Base-by-base conservation (phyloP, 208 protist species). In the Acanthamoeba sp. region DNA sequence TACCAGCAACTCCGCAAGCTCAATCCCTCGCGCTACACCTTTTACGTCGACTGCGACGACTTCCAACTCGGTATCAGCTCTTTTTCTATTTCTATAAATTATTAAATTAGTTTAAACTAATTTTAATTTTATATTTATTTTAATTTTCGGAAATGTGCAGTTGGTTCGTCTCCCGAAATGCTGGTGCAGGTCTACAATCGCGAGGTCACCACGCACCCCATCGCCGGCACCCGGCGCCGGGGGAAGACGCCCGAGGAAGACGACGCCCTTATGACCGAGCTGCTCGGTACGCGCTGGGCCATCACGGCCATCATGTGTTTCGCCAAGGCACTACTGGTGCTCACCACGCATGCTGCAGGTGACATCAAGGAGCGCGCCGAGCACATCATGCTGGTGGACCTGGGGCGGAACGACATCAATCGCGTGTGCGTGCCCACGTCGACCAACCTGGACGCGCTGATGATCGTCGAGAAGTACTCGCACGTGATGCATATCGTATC, bases 401-500 rank as follows among this genome's bases (percentile, higher is more conserved):
- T 97, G 18, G 96, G 95, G 1, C 85, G 96, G 16, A 96, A 97
- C 88, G 95, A 96, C 90, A 73, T 96, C 34, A 95, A 96, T 76
- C 40, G 96, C 16, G 71, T 97, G 6, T 95, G 89, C 90, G 84
- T 88, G 48, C 87, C 92, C 10, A 29, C 76, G 40, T 82, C 94
- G 36, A 80, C 93, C 42, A 93, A 94, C 18, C 29, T 84, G 36
- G 76, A 96, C 52, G 52, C 52, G 57, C 66, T 97, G 52, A 97
- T 97, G 96, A 50, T 59, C 50, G 90, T 97, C 24, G 94, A 97
- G 85, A 76, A 89, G 59, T 97, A 96, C 76, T 94, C 71, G 12
- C 96, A 97, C 73, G 96, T 97, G 22, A 97, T 97, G 96, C 96
- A 97, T 88, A 97, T 97, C 87, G 96, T 97, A 6, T 84, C 55